Conservation (phyloP, 2,329 filamentous ascomycete species). For the Sporothrix schenckii region DNA sequence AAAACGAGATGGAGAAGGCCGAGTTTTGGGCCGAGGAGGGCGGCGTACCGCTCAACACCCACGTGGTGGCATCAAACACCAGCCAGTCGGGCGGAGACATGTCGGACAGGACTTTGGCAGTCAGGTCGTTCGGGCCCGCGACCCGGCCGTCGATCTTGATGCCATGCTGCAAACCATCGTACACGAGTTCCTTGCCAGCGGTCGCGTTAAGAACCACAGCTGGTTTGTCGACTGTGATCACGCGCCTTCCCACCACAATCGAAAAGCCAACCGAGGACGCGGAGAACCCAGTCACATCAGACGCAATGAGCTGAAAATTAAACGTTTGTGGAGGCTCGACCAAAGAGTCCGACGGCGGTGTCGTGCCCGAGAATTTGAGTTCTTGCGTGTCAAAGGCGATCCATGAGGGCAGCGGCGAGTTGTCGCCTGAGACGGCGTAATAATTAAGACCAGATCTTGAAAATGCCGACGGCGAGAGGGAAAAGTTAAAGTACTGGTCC, state of each 20-base stretch:
- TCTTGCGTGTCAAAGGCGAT: conserved; percentile 68
- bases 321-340: conserved; percentile 72
- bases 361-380: conserved; percentile 71
- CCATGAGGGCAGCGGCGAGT: conserved; percentile 86
- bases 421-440: conserved; percentile 74
- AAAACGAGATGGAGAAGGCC: conserved; percentile 64
- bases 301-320: conserved; percentile 72
- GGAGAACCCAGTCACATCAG: conserved; percentile 77
- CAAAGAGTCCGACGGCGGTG: conserved; percentile 66
- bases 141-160: conserved; percentile 62
- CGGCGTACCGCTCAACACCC: conserved; percentile 67
- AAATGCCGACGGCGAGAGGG: conserved; percentile 65
- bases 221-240: conserved; percentile 65
- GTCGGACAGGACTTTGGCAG: conserved; percentile 55
- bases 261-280: conserved; percentile 68
- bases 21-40: conserved; percentile 60
- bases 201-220: conserved; percentile 61
- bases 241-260: conserved; percentile 71
- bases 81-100: conserved; percentile 68
- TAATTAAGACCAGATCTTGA: conserved; percentile 63
- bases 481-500: conserved; percentile 56
- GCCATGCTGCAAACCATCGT: conserved; percentile 53
- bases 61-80: conserved; percentile 62
- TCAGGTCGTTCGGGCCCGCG: conserved; percentile 44
- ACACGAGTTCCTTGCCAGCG: conserved; percentile 55